These are phyloP conservation scores for Verticillium alfalfae DNA, from an alignment of 2,329 filamentous ascomycete genomes.

Conservation along the genomic window DNA sequence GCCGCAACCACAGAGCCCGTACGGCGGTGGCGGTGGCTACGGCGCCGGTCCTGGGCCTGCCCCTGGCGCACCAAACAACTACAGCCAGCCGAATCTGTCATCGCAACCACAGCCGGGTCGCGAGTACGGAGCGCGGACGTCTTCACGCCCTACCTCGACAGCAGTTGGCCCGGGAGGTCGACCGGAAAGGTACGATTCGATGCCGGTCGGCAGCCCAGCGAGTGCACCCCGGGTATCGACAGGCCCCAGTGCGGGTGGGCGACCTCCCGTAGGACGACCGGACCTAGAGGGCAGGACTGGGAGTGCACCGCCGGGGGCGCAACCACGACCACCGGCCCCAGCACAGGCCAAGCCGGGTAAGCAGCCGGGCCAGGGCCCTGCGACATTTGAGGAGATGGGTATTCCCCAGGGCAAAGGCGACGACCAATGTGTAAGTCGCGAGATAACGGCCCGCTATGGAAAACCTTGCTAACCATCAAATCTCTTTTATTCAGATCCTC, in stretches of 20 bases:
- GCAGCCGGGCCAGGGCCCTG: constrained; percentile 66
- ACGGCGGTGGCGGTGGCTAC: not conserved
- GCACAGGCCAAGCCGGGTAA: constrained; percentile 30
- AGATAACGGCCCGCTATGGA: not conserved
- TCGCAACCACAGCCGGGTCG: constrained; percentile 19
- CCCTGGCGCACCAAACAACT: constrained; percentile 6
- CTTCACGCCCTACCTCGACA: constrained; percentile 17
- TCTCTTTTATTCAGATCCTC: not conserved
- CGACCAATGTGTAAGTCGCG: constrained; percentile 75
- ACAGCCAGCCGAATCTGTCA: constrained; percentile 8
- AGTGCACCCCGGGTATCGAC: not conserved
- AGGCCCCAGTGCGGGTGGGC: constrained; percentile 2
- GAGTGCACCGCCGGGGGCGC: constrained; percentile 28
- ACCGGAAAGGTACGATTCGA: constrained; percentile 25
- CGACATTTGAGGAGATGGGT: constrained; percentile 98
- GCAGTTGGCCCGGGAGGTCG: constrained; percentile 22
- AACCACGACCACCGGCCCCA: constrained; percentile 13
- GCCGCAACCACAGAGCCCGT: not conserved
- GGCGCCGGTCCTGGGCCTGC: not conserved
- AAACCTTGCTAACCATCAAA: not conserved
- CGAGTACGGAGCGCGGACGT: constrained; percentile 32
- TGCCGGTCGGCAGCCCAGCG: constrained; percentile 13
- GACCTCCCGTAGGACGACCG: constrained; percentile 7
- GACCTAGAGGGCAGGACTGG: constrained; percentile 22
- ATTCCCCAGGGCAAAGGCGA: constrained; percentile 79